Base-by-base conservation (phyloP, 768 basidiomycete genomes). In the Termitomyces bulborhizus region DNA sequence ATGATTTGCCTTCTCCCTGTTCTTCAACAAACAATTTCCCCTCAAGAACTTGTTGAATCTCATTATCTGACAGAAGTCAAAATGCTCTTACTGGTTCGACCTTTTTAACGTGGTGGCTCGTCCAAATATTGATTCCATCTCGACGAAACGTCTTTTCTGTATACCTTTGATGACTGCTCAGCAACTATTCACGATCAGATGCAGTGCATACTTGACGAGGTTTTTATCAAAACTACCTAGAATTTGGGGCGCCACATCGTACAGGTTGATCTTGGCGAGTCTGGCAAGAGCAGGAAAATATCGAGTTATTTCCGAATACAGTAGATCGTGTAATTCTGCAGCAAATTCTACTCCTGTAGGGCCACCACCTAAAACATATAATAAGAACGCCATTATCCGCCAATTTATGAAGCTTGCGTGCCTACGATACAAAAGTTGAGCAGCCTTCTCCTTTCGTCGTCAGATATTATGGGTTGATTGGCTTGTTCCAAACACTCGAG, bases 401-500 rank as follows among this genome's bases (percentile, higher is more conserved):
- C 24, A 7, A 15, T 36, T 37, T 12, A 2, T 5, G 31, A 16
- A 37, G 4, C 8, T 16, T 16, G 68, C 81, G 63, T 69, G 71
- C 93, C 93, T 46, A 93, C 91, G 46, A 95, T 82, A 57, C 90
- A 92, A 64, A 95, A 95, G 58, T 90, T 85, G 24, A 95, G 79
- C 12, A 95, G 70, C 57, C 85, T 84, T 53, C 84, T 74, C 47
- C 89, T 81, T 60, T 95, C 83, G 39, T 80, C 71, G 55, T 92
- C 91, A 0, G 87, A 82, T 13, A 91, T 71, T 1, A 78, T 83
- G 0, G 92, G 93, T 60, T 91, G 86, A 61, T 84, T 86, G 2
- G 93, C 93, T 63, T 91, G 88, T 64, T 94, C 92, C 56, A 95
- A 91, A 83, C 87, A 88, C 70, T 89, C 89, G n/a, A 92, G 72